Evolutionary conservation across 2,329 filamentous ascomycete species (phyloP).

Genomic region (Cephalotrichum gorgonifer): DNA sequence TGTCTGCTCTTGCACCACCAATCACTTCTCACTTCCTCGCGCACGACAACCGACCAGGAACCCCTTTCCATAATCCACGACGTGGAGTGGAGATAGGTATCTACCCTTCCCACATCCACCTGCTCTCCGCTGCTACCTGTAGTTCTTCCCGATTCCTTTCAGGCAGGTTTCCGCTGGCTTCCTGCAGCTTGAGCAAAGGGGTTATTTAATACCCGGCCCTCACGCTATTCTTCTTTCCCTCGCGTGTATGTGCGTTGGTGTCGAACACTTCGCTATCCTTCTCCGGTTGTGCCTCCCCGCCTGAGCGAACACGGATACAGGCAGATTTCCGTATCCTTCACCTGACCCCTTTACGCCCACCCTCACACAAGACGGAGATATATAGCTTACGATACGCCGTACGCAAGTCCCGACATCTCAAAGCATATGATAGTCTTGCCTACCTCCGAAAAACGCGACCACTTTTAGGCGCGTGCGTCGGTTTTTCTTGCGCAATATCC

Average conservation of each 20-base stretch:
- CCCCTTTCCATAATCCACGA: neutral
- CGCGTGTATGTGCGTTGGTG: neutral
- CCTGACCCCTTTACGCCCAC: neutral
- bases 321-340: neutral
- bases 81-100: neutral
- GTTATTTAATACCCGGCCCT: neutral
- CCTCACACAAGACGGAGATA: constrained; percentile 1
- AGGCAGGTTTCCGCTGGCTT: neutral
- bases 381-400: constrained; percentile 4
- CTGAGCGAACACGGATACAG: neutral
- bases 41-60: neutral
- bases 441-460: neutral
- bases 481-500: neutral
- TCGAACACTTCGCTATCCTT: neutral
- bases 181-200: neutral
- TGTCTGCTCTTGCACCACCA: neutral
- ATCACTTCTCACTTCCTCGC: neutral
- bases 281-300: neutral
- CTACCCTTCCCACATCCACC: neutral
- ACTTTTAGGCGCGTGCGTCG: neutral
- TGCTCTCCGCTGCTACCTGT: neutral
- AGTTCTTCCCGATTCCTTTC: neutral
- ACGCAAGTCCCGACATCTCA: neutral
- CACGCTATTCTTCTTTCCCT: neutral
- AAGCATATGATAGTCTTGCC: constrained; percentile 3